Evolutionary conservation across 2,329 filamentous ascomycete species (phyloP).

Genomic region (Colletotrichum plurivorum): DNA sequence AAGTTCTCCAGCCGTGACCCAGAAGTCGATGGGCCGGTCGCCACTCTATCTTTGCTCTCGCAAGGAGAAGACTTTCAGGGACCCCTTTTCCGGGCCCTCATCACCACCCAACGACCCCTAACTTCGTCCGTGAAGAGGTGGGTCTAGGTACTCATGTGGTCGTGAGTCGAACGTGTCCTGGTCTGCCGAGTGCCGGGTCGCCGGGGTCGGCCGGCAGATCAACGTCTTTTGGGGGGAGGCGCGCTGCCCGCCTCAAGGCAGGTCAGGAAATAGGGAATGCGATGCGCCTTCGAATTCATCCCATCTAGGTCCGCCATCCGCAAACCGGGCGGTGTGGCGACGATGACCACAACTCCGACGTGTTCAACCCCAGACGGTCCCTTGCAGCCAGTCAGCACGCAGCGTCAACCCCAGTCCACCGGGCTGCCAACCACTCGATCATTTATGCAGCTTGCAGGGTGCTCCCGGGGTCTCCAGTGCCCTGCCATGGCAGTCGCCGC

Average conservation of each 20-base stretch:
- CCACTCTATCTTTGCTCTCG: slow-evolving; percentile 37
- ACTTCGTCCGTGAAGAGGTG: no score
- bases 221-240: slow-evolving; percentile 13
- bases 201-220: slow-evolving; percentile 29
- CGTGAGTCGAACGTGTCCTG: no score
- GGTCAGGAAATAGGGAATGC: no score
- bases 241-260: slow-evolving; percentile 27
- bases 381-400: slow-evolving; percentile 31
- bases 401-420: slow-evolving; percentile 8
- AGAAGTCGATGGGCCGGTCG: slow-evolving; percentile 22
- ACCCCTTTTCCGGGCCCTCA: slow-evolving; percentile 16
- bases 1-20: slow-evolving; percentile 33
- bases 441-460: slow-evolving; percentile 29
- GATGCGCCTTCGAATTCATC: no score
- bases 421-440: slow-evolving; percentile 28
- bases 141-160: no score
- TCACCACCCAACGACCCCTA: neutral
- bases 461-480: slow-evolving; percentile 4
- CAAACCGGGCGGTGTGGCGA: slow-evolving; percentile 2
- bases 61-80: slow-evolving; percentile 11
- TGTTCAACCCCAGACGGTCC: slow-evolving; percentile 36
- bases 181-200: neutral
- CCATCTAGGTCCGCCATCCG: no score
- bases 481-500: no score
- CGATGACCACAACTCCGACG: neutral